Evolutionary conservation across 768 basidiomycete genomes (phyloP).

Genomic region (Psilocybe sp.): DNA sequence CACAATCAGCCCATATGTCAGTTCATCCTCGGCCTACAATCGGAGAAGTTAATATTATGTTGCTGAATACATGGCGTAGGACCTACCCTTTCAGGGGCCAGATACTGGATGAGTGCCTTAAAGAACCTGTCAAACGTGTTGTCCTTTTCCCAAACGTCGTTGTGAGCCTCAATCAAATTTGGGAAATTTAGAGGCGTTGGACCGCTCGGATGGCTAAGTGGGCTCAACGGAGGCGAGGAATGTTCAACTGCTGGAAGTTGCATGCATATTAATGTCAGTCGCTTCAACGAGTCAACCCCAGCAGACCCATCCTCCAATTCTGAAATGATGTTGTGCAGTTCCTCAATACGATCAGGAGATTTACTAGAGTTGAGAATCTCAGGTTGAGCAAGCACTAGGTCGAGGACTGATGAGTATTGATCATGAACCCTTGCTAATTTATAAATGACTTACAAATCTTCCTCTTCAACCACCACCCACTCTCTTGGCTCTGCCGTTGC

Average conservation of each 20-base stretch:
- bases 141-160: constrained; percentile 71
- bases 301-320: constrained; percentile 52
- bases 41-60: not conserved
- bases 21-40: constrained; percentile 55
- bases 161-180: constrained; percentile 40
- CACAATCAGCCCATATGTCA: constrained; percentile 79
- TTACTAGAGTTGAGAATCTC: constrained; percentile 31
- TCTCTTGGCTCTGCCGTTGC: constrained; percentile 64
- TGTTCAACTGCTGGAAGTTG: constrained; percentile 50
- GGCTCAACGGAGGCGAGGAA: constrained; percentile 51
- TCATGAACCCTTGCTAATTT: not conserved
- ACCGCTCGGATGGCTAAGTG: constrained; percentile 48
- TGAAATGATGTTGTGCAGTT: constrained; percentile 51
- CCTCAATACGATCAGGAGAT: constrained; percentile 36
- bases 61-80: not conserved
- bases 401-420: constrained; percentile 11
- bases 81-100: constrained; percentile 63
- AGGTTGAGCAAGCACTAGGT: constrained; percentile 47
- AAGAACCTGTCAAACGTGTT: constrained; percentile 72
- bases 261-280: constrained; percentile 60
- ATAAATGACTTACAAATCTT: constrained; percentile 57
- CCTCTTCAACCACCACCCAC: constrained; percentile 83
- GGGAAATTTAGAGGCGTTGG: constrained; percentile 53
- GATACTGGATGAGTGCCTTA: constrained; percentile 56
- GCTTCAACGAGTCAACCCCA: constrained; percentile 57